A percentile compares a stretch with the other conserved stretches of the same genome.
Evolutionary conservation across 1,139 yeast species (phyloP).

Genomic region (Candida mesenterica): DNA sequence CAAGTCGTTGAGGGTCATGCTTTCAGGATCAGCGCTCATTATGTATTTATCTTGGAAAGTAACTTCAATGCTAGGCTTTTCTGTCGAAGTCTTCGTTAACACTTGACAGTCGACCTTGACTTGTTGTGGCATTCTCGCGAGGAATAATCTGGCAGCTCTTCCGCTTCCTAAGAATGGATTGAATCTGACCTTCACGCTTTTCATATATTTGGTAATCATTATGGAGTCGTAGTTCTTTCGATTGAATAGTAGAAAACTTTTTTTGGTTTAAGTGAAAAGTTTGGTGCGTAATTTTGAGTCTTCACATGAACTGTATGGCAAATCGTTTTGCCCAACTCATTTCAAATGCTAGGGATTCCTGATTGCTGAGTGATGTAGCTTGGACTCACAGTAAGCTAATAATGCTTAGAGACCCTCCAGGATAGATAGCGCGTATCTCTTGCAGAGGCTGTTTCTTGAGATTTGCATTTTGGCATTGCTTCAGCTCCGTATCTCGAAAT

Average conservation of each 20-base stretch:
- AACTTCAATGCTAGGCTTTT: conserved; percentile 63
- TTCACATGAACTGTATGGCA: neutral
- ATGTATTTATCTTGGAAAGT: conserved; percentile 79
- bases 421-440: no score
- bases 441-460: no score
- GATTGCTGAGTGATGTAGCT: no score
- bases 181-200: conserved; percentile 73
- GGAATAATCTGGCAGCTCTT: conserved; percentile 75
- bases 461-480: no score
- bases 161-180: conserved; percentile 77
- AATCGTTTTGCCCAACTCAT: neutral
- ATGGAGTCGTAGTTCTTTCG: neutral
- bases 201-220: conserved; percentile 85
- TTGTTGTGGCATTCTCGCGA: conserved; percentile 76
- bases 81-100: conserved; percentile 43
- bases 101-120: conserved; percentile 58
- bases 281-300: neutral
- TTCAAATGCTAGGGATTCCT: neutral
- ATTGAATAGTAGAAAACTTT: neutral
- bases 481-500: no score
- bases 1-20: conserved; percentile 52
- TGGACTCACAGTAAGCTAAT: no score
- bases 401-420: no score
- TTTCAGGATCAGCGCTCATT: conserved; percentile 65
- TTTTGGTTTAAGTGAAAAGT: neutral